A percentile compares a stretch with the other conserved stretches of the same genome.
Conservation (phyloP, 2,329 filamentous ascomycete genomes). For the Alternaria ventricosa region DNA sequence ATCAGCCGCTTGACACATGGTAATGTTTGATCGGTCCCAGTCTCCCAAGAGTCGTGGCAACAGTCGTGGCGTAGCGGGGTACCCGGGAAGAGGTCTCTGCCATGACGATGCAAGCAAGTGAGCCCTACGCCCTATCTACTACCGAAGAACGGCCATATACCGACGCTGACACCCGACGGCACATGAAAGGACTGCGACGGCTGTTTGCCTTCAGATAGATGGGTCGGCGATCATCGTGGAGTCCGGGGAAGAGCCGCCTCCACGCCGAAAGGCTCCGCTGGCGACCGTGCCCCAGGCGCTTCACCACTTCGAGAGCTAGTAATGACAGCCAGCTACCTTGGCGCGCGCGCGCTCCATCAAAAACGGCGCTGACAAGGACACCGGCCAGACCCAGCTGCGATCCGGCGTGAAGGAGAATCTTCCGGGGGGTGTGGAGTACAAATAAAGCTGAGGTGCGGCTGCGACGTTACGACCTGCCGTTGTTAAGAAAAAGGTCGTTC, state of each 20-base stretch:
- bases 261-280: constrained; percentile 11
- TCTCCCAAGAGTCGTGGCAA: not conserved
- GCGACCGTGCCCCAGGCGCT: not conserved
- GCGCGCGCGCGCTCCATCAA: constrained; percentile 1
- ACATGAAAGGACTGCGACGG: constrained; percentile 8
- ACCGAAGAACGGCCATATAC: constrained; percentile 9
- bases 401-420: not conserved
- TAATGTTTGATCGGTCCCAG: not conserved
- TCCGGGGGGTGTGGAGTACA: not conserved
- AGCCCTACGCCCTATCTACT: not conserved
- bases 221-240: constrained; percentile 8
- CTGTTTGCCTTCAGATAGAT: constrained; percentile 2
- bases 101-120: not conserved
- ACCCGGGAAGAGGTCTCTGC: not conserved
- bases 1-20: not conserved
- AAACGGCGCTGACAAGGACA: constrained; percentile 4
- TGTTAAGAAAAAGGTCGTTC: not conserved
- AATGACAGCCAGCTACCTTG: constrained; percentile 5
- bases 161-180: constrained; percentile 14
- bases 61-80: constrained; percentile 11
- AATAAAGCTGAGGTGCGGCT: constrained; percentile 12
- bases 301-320: constrained; percentile 7
- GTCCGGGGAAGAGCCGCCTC: constrained; percentile 10
- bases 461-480: constrained; percentile 13
- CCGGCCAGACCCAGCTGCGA: constrained; percentile 3